A percentile compares a stretch with the other conserved stretches of the same genome.
phyloP scores from a whole-genome alignment of 257 asterid genomes.

The Plantago ovata region DNA sequence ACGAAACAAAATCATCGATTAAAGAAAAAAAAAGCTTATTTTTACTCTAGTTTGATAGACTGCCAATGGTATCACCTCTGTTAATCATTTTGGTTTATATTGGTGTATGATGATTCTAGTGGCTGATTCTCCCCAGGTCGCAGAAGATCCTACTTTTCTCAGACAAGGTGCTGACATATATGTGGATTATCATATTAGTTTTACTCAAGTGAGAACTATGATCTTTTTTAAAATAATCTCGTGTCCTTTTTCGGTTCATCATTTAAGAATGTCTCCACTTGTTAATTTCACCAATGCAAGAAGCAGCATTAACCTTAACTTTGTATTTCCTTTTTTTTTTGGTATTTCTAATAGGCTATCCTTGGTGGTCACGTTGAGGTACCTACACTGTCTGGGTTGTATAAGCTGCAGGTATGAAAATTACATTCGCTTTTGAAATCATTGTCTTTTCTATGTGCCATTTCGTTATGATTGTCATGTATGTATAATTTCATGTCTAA shows the following conservation, averaged over 20 bases:
- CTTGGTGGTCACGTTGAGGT: conserved; percentile 90
- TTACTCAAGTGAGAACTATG: conserved; percentile 69
- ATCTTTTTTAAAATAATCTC: conserved; percentile 7
- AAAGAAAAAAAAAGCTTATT: no score
- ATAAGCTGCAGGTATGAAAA: conserved; percentile 53
- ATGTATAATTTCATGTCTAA: no score
- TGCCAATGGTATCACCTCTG: no score
- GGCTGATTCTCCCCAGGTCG: conserved; percentile 46
- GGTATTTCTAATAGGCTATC: conserved; percentile 59
- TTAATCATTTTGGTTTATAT: no score
- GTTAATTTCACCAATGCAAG: neutral
- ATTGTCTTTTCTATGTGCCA: conserved; percentile 14
- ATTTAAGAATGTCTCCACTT: conserved; percentile 1
- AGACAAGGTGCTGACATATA: conserved; percentile 85
- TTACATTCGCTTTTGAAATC: conserved; percentile 16
- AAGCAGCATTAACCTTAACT: neutral
- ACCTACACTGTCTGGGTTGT: conserved; percentile 72
- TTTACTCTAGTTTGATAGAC: no score
- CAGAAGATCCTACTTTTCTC: conserved; percentile 63
- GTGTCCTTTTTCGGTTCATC: conserved; percentile 4
- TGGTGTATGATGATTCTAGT: neutral
- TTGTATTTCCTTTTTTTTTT: conserved; percentile 12
- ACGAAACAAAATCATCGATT: no score
- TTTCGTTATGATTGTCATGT: neutral
- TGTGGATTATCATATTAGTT: conserved; percentile 69